Conservation (phyloP, 2,329 filamentous ascomycete species). For the Leptoxyphium fumago region DNA sequence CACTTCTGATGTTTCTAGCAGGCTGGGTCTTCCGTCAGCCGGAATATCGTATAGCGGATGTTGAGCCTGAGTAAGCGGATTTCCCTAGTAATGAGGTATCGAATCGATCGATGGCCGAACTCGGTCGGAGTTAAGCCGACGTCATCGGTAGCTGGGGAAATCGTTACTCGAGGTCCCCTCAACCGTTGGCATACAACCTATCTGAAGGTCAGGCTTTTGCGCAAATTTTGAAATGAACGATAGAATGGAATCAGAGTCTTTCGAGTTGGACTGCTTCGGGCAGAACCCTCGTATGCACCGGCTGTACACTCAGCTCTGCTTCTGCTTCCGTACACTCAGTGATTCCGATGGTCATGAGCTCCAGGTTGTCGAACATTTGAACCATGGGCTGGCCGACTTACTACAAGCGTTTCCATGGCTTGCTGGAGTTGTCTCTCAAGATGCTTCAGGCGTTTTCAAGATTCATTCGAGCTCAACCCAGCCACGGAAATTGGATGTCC, state of each 20-base stretch:
- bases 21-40: too few relatives aligned
- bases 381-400: neutral
- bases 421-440: neutral
- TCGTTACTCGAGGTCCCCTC: too few relatives aligned
- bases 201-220: too few relatives aligned
- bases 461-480: neutral
- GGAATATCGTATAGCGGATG: too few relatives aligned
- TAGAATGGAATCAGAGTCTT: neutral
- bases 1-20: too few relatives aligned
- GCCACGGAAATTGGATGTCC: neutral
- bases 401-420: neutral
- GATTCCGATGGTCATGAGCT: neutral
- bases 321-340: conserved; percentile 1
- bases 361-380: neutral
- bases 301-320: conserved; percentile 4
- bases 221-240: too few relatives aligned
- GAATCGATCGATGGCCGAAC: too few relatives aligned
- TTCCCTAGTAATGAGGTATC: too few relatives aligned
- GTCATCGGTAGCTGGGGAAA: too few relatives aligned
- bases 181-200: too few relatives aligned
- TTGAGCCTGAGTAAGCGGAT: too few relatives aligned
- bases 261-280: conserved; percentile 2
- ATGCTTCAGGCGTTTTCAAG: neutral
- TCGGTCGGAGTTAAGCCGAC: too few relatives aligned
- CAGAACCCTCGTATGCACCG: conserved; percentile 1